phyloP scores from a whole-genome alignment of 345 rosid genomes.

The Pistacia vera region DNA sequence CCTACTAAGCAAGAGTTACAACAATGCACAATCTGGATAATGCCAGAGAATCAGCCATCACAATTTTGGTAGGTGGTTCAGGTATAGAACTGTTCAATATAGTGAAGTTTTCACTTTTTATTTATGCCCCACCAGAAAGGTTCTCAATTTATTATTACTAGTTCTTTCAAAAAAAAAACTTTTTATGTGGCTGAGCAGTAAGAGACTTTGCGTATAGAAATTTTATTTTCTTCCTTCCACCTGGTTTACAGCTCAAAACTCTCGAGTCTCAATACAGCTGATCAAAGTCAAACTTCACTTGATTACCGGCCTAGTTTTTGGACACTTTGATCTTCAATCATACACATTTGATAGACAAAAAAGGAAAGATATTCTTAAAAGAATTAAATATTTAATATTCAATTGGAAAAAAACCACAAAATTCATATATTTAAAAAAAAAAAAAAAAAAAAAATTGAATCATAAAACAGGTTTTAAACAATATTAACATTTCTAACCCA shows the following conservation, averaged over 20 bases:
- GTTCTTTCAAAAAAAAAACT: not conserved
- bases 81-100: not conserved
- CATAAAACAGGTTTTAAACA: no score
- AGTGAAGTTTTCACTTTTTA: not conserved
- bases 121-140: not conserved
- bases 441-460: no score
- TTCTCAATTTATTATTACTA: not conserved
- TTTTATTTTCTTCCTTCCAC: not conserved
- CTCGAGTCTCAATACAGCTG: not conserved
- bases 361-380: not conserved
- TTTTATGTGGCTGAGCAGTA: not conserved
- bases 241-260: not conserved
- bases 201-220: not conserved
- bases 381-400: no score
- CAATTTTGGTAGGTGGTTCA: not conserved
- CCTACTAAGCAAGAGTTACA: not conserved
- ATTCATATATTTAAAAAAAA: no score
- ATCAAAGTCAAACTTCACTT: conserved; percentile 3
- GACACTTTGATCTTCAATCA: not conserved
- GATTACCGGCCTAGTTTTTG: not conserved
- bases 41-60: not conserved
- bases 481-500: no score
- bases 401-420: no score
- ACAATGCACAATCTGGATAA: not conserved
- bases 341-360: not conserved